These are phyloP conservation scores for Colletotrichum cuscutae DNA, from an alignment of 2,329 filamentous ascomycete species.

Conservation along the genomic window DNA sequence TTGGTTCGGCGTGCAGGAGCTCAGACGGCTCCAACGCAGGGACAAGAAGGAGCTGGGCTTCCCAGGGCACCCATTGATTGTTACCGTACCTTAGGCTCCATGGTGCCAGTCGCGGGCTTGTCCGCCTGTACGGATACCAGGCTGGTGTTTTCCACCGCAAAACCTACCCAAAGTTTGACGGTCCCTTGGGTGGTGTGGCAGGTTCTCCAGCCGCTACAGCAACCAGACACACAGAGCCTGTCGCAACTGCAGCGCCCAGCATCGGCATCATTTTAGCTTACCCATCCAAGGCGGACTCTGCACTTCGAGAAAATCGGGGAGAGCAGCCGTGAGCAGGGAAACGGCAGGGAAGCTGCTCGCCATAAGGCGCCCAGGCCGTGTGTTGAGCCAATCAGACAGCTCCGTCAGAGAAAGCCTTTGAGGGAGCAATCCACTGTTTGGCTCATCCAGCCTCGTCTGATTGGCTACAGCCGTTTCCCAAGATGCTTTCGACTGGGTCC, in stretches of 20 bases:
- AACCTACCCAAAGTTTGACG: neutral
- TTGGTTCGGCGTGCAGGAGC: slow-evolving; percentile 19
- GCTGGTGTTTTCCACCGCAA: neutral
- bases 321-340: neutral
- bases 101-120: no score
- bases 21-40: slow-evolving; percentile 9
- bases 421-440: neutral
- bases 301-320: neutral
- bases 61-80: neutral
- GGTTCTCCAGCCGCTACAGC: neutral
- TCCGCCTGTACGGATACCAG: neutral
- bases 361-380: neutral
- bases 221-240: neutral
- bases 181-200: neutral
- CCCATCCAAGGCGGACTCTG: neutral
- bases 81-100: neutral
- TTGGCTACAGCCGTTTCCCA: slow-evolving; percentile 9
- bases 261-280: slow-evolving; percentile 7
- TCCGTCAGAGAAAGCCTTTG: neutral
- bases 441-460: slow-evolving; percentile 1
- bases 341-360: slow-evolving; percentile 22
- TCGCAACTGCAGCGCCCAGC: slow-evolving; percentile 24
- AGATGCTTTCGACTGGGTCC: neutral
- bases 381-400: slow-evolving; percentile 21
- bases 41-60: neutral